Evolutionary conservation across 2,329 filamentous ascomycete species (phyloP).

Genomic region (Chrysoporthe puriensis): DNA sequence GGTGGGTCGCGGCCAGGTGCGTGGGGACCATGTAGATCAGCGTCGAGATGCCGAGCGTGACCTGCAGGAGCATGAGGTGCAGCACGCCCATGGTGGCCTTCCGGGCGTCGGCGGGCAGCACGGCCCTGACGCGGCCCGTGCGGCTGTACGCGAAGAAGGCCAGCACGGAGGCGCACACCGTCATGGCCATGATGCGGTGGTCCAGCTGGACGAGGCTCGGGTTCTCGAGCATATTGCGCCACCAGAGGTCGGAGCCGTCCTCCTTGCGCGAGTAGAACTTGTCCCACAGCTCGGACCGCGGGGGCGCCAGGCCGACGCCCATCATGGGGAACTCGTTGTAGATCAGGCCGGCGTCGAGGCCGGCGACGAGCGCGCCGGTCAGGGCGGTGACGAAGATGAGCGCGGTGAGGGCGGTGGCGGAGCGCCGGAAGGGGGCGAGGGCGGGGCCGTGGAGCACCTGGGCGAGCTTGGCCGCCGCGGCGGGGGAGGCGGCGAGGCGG

Average conservation of each 20-base stretch:
- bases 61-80: slow-evolving; percentile 81
- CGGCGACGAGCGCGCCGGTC: slow-evolving; percentile 91
- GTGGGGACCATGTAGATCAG: slow-evolving; percentile 93
- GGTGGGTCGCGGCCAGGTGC: slow-evolving; percentile 85
- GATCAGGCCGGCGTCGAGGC: slow-evolving; percentile 93
- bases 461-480: slow-evolving; percentile 63
- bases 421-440: slow-evolving; percentile 74
- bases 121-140: slow-evolving; percentile 58
- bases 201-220: slow-evolving; percentile 94
- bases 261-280: slow-evolving; percentile 80
- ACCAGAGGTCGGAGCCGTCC: slow-evolving; percentile 84
- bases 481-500: slow-evolving; percentile 69
- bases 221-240: slow-evolving; percentile 98
- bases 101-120: slow-evolving; percentile 65
- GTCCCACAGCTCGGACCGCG: slow-evolving; percentile 81
- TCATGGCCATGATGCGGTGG: slow-evolving; percentile 88
- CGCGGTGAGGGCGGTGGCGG: slow-evolving; percentile 69
- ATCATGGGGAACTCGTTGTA: slow-evolving; percentile 99
- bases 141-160: slow-evolving; percentile 81
- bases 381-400: slow-evolving; percentile 90
- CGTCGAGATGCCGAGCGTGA: slow-evolving; percentile 84
- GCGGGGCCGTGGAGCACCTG: slow-evolving; percentile 66
- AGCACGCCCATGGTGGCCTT: slow-evolving; percentile 79
- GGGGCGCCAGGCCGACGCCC: slow-evolving; percentile 82
- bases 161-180: slow-evolving; percentile 82